A percentile compares a stretch with the other conserved stretches of the same genome.
Conservation (phyloP, 129 eudicot species). For the Flaveria ramosissima region DNA sequence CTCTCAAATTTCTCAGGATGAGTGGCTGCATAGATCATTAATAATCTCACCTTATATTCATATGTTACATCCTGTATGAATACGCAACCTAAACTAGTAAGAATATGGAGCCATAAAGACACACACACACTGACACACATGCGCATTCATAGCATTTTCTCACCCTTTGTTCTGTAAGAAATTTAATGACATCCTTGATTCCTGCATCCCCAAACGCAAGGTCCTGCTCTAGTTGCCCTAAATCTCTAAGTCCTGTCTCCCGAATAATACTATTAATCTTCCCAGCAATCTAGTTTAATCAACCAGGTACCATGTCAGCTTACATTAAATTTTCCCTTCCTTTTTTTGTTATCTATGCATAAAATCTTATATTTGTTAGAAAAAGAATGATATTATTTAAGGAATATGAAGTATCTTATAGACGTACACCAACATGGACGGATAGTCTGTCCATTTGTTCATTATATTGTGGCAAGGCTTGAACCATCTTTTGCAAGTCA, state of each 20-base stretch:
- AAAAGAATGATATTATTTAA: constrained; percentile 5
- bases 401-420: constrained; percentile 9
- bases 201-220: constrained; percentile 99
- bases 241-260: constrained; percentile 73
- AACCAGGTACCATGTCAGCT: neutral
- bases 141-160: constrained; percentile 10
- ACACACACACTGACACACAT: neutral
- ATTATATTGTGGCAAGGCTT: constrained; percentile 91
- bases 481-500: constrained; percentile 88
- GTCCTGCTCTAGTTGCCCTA: constrained; percentile 94
- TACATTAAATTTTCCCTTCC: neutral
- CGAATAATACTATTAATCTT: constrained; percentile 68
- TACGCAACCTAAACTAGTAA: neutral
- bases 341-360: neutral
- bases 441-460: constrained; percentile 90
- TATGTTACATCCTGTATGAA: constrained; percentile 63
- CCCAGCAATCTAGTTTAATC: constrained; percentile 70
- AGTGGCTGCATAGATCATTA: constrained; percentile 89
- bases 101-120: neutral
- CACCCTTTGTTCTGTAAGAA: constrained; percentile 63
- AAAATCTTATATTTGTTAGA: neutral
- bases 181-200: constrained; percentile 72
- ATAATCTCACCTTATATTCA: constrained; percentile 75
- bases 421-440: constrained; percentile 93
- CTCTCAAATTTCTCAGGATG: constrained; percentile 75